Evolutionary conservation across 495 filamentous ascomycete species (phyloP).

Genomic region (Achaetomiella virescens): DNA sequence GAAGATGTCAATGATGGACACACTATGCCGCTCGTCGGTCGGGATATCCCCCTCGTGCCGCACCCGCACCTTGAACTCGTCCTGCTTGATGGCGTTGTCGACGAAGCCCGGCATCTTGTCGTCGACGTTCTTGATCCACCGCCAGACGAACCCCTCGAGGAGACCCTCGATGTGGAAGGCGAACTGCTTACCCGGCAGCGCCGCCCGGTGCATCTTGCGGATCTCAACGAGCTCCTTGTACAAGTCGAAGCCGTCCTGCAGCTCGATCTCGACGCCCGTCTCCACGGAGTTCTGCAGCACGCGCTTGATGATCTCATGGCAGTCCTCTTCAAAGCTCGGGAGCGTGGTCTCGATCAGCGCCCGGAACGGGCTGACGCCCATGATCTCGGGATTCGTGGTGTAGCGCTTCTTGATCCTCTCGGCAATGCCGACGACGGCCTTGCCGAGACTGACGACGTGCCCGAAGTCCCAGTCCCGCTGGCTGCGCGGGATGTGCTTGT

Average conservation of each 20-base stretch:
- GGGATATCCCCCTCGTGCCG: constrained; percentile 54
- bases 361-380: constrained; percentile 81
- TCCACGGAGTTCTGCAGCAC: constrained; percentile 67
- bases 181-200: constrained; percentile 62
- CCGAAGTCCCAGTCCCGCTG: constrained; percentile 77
- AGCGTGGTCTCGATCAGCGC: constrained; percentile 78
- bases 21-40: constrained; percentile 82
- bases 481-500: constrained; percentile 65
- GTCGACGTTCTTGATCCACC: constrained; percentile 82
- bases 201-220: constrained; percentile 65
- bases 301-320: constrained; percentile 69
- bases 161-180: constrained; percentile 80
- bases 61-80: constrained; percentile 66
- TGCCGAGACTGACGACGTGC: constrained; percentile 81
- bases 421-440: constrained; percentile 72
- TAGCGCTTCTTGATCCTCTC: constrained; percentile 90
- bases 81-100: constrained; percentile 82
- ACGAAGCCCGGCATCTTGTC: constrained; percentile 76
- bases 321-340: constrained; percentile 83
- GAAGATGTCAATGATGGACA: constrained; percentile 91
- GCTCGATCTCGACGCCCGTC: constrained; percentile 64
- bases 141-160: constrained; percentile 88
- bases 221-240: constrained; percentile 84
- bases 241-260: constrained; percentile 89
- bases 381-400: constrained; percentile 76